phyloP scores from a whole-genome alignment of 2,329 filamentous ascomycete species.

The Aplosporella prunicola region DNA sequence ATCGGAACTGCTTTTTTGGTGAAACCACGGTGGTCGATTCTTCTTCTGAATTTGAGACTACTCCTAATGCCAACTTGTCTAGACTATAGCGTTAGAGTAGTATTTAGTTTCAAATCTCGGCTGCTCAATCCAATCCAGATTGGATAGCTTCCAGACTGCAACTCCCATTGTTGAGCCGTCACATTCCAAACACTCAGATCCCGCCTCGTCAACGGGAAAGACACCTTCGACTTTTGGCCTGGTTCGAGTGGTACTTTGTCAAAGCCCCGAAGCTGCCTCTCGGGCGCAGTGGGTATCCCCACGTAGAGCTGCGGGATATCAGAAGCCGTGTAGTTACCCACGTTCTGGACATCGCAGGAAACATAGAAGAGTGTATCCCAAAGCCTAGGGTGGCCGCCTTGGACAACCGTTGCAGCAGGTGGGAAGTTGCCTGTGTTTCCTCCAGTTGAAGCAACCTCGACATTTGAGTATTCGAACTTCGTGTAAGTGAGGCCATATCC shows the following conservation, averaged over 20 bases:
- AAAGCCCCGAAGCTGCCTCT: slow-evolving; percentile 12
- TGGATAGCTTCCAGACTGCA: slow-evolving; percentile 20
- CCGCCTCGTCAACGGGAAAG: slow-evolving; percentile 39
- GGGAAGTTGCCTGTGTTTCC: slow-evolving; percentile 6
- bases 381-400: slow-evolving; percentile 10
- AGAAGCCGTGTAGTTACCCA: slow-evolving; percentile 5
- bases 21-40: too few relatives aligned
- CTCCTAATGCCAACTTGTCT: too few relatives aligned
- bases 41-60: too few relatives aligned
- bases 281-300: slow-evolving; percentile 24
- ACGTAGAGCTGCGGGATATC: slow-evolving; percentile 15
- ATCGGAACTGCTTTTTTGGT: too few relatives aligned
- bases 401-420: slow-evolving; percentile 3
- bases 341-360: slow-evolving; percentile 13
- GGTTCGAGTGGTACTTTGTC: slow-evolving; percentile 11
- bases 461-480: slow-evolving; percentile 49
- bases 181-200: slow-evolving; percentile 44
- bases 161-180: slow-evolving; percentile 34
- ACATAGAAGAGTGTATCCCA: slow-evolving; percentile 10
- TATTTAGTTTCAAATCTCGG: slow-evolving; percentile 24
- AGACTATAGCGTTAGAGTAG: too few relatives aligned
- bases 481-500: slow-evolving; percentile 60
- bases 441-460: slow-evolving; percentile 36
- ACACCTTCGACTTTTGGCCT: slow-evolving; percentile 28
- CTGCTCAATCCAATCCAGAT: slow-evolving; percentile 29